Evolutionary conservation across 495 filamentous ascomycete genomes (phyloP).

Genomic region (Aspergillus carlsbadensis): DNA sequence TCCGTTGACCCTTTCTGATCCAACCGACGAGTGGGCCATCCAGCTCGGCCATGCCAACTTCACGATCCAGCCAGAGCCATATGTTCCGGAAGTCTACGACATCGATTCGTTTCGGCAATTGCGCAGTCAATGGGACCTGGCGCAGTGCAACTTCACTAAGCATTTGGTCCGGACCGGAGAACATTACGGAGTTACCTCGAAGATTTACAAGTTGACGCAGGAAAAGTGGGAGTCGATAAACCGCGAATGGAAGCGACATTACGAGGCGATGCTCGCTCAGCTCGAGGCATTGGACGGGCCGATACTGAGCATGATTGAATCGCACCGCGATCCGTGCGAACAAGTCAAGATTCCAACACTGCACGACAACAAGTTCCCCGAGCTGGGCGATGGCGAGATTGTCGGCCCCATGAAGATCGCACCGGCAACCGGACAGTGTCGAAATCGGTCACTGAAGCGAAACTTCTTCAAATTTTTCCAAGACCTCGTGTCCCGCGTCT

Average conservation of each 20-base stretch:
- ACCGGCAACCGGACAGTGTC: constrained; percentile 35
- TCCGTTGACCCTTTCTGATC: constrained; percentile 59
- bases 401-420: constrained; percentile 80
- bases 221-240: constrained; percentile 83
- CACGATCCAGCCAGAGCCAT: constrained; percentile 80
- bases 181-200: constrained; percentile 81
- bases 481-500: constrained; percentile 40
- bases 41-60: constrained; percentile 91
- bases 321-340: constrained; percentile 40
- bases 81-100: constrained; percentile 60
- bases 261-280: constrained; percentile 58
- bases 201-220: constrained; percentile 76
- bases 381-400: constrained; percentile 84
- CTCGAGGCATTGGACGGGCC: constrained; percentile 34
- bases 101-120: constrained; percentile 63
- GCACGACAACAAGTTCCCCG: constrained; percentile 78
- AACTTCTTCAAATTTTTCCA: constrained; percentile 50
- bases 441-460: constrained; percentile 36
- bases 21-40: constrained; percentile 76
- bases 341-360: constrained; percentile 61
- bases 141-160: constrained; percentile 76
- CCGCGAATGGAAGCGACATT: constrained; percentile 62
- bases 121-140: constrained; percentile 75
- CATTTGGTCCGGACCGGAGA: constrained; percentile 82
- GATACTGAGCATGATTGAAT: constrained; percentile 42